phyloP scores from a whole-genome alignment of 2,329 filamentous ascomycete species.

The Claviceps africana region DNA sequence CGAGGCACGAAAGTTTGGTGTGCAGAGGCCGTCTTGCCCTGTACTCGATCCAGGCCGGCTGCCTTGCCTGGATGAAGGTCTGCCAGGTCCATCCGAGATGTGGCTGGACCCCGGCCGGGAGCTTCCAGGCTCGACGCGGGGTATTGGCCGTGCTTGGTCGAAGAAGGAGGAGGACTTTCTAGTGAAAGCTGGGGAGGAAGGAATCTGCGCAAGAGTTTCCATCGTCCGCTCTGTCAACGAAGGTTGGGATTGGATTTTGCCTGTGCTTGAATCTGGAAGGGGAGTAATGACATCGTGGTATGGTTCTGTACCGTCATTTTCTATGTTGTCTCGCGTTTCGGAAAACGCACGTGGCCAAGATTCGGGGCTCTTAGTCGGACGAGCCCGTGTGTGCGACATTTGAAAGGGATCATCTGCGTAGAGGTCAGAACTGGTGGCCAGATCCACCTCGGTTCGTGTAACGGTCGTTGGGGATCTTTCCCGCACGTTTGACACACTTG shows the following conservation, averaged over 20 bases:
- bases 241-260: slow-evolving; percentile 22
- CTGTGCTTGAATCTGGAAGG: slow-evolving; percentile 11
- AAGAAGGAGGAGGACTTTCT: slow-evolving; percentile 62
- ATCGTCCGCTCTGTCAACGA: slow-evolving; percentile 76
- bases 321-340: neutral
- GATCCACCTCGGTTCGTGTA: neutral
- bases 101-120: slow-evolving; percentile 45
- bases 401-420: neutral
- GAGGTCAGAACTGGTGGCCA: neutral
- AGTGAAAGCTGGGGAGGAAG: slow-evolving; percentile 59
- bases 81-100: slow-evolving; percentile 45
- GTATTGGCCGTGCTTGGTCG: slow-evolving; percentile 43
- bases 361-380: neutral
- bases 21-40: slow-evolving; percentile 27
- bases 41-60: slow-evolving; percentile 43
- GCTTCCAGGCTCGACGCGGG: slow-evolving; percentile 28
- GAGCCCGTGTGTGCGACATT: neutral
- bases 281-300: slow-evolving; percentile 7
- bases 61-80: slow-evolving; percentile 32
- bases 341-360: neutral
- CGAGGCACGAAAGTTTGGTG: slow-evolving; percentile 28
- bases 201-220: slow-evolving; percentile 65
- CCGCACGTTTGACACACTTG: slow-evolving; percentile 4
- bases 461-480: slow-evolving; percentile 4
- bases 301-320: neutral